These are phyloP conservation scores for Crithidia acanthocephali DNA, from an alignment of 208 protist genomes.

Conservation along the genomic window DNA sequence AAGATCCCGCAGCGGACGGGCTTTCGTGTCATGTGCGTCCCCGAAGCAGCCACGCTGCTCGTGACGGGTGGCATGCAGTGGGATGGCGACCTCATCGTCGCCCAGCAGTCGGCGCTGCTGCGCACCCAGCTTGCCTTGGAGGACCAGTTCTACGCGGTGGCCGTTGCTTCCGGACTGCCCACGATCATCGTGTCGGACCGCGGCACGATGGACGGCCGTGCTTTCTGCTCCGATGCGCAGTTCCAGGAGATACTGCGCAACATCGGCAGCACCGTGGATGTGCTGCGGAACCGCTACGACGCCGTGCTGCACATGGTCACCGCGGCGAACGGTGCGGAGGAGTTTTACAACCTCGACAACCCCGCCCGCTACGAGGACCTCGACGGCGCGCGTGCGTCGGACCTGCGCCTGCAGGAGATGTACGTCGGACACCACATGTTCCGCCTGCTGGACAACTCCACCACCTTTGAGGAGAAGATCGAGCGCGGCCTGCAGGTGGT, in stretches of 20 bases:
- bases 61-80: conserved; percentile 79
- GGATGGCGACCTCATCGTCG: conserved; percentile 40
- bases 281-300: conserved; percentile 85
- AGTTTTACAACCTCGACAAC: conserved; percentile 86
- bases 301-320: conserved; percentile 87
- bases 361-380: conserved; percentile 77
- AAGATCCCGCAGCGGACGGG: conserved; percentile 68
- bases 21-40: conserved; percentile 78
- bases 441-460: conserved; percentile 78
- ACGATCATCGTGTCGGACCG: conserved; percentile 77
- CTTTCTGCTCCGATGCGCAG: conserved; percentile 70
- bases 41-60: conserved; percentile 82
- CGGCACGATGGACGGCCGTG: conserved; percentile 86
- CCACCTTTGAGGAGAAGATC: conserved; percentile 79
- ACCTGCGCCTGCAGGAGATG: conserved; percentile 79
- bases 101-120: conserved; percentile 72
- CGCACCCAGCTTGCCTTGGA: conserved; percentile 76
- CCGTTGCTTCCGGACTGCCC: conserved; percentile 45
- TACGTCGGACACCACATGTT: conserved; percentile 80
- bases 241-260: conserved; percentile 58
- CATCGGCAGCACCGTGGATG: conserved; percentile 49
- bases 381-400: conserved; percentile 73
- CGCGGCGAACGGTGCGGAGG: conserved; percentile 68
- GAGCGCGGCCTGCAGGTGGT: conserved; percentile 74
- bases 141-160: conserved; percentile 76